Conservation (phyloP, 1,139 yeast genomes). For the Hyphopichia fennica region DNA sequence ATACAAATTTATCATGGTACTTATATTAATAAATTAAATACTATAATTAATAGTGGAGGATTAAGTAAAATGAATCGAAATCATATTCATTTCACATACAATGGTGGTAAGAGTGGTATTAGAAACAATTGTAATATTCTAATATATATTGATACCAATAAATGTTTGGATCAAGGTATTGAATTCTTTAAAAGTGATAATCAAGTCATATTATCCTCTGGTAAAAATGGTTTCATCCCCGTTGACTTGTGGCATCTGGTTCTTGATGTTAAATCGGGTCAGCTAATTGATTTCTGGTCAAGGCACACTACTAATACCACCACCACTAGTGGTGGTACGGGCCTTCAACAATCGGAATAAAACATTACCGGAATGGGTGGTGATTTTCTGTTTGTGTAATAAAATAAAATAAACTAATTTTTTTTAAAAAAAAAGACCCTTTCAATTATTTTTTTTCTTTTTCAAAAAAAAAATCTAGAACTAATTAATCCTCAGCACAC, state of each 20-base stretch:
- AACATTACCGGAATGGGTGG: no score
- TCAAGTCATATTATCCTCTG: constrained; percentile 71
- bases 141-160: constrained; percentile 59
- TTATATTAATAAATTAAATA: constrained; percentile 43
- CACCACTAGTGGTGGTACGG: no score
- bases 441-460: no score
- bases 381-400: no score
- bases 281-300: no score
- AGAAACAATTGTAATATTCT: constrained; percentile 58
- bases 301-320: no score
- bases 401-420: no score
- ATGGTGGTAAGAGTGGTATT: constrained; percentile 61
- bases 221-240: constrained; percentile 58
- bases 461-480: no score
- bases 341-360: no score
- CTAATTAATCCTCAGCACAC: no score
- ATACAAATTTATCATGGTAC: constrained; percentile 78
- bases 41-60: constrained; percentile 57
- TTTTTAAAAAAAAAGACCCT: no score
- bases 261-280: no score
- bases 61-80: constrained; percentile 70
- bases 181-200: constrained; percentile 64
- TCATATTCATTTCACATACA: constrained; percentile 71
- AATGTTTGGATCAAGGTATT: constrained; percentile 46
- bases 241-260: constrained; percentile 43